phyloP scores from a whole-genome alignment of 2,329 filamentous ascomycete genomes.

The Ceratocystiopsis brevicomis region DNA sequence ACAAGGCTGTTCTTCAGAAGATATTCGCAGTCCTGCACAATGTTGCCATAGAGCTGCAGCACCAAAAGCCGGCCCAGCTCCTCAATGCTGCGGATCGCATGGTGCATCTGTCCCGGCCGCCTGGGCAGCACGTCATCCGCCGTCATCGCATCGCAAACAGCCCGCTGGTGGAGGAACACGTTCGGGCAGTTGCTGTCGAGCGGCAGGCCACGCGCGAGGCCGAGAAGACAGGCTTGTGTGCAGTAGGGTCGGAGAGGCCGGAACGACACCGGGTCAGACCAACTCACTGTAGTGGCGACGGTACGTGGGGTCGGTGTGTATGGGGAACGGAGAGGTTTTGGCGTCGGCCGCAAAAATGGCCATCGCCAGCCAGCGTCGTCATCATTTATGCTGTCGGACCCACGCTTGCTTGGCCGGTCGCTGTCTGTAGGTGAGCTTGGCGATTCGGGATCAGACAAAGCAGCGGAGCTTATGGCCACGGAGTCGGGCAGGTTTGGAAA shows the following conservation, averaged over 20 bases:
- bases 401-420: not conserved
- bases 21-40: not conserved
- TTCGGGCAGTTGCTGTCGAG: not conserved
- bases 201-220: not conserved
- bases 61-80: not conserved
- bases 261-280: not conserved
- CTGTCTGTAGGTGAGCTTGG: not conserved
- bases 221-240: conserved; percentile 2
- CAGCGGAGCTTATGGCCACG: too few species aligned
- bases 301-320: not conserved
- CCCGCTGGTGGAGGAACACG: not conserved
- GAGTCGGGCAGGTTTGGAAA: not conserved
- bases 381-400: not conserved
- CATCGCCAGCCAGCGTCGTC: not conserved
- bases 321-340: not conserved
- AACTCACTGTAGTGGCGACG: not conserved
- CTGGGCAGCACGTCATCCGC: not conserved
- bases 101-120: not conserved
- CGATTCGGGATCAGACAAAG: not conserved
- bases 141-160: not conserved
- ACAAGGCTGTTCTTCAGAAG: not conserved
- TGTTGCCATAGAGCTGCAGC: not conserved
- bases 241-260: conserved; percentile 1
- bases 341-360: not conserved
- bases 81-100: not conserved